Conservation (phyloP, 345 rosid species). For the Aquilaria sinensis region DNA sequence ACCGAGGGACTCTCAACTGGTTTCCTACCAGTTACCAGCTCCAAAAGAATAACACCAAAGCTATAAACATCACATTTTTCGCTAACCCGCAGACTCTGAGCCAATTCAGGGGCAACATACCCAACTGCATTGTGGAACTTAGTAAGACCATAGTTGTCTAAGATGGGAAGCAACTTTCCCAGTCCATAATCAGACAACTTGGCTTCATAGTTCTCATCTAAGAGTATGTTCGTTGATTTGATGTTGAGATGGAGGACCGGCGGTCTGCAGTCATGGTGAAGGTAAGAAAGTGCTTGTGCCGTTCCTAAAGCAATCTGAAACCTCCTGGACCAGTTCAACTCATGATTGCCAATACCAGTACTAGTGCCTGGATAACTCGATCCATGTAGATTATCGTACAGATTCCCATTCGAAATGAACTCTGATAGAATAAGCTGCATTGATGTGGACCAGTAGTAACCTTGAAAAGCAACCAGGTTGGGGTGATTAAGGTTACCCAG, state of each 20-base stretch:
- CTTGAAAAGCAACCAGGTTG: constrained; percentile 78
- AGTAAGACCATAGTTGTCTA: constrained; percentile 66
- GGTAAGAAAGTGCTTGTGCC: constrained; percentile 83
- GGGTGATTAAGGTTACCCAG: constrained; percentile 66
- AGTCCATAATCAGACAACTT: constrained; percentile 87
- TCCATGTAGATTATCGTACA: constrained; percentile 73
- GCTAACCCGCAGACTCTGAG: constrained; percentile 65
- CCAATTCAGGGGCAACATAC: constrained; percentile 95
- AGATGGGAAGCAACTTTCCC: constrained; percentile 71
- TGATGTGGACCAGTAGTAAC: constrained; percentile 82
- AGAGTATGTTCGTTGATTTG: constrained; percentile 80
- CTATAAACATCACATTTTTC: constrained; percentile 94
- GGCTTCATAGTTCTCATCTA: constrained; percentile 67
- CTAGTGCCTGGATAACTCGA: constrained; percentile 52
- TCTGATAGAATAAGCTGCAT: constrained; percentile 82
- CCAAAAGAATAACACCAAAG: constrained; percentile 86
- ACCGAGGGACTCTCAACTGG: constrained; percentile 73
- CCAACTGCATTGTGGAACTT: constrained; percentile 89
- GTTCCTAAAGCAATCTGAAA: constrained; percentile 85
- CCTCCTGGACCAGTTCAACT: constrained; percentile 74
- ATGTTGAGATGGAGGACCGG: constrained; percentile 88
- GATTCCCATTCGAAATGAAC: constrained; percentile 64
- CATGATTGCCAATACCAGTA: constrained; percentile 52
- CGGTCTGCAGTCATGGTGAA: constrained; percentile 89
- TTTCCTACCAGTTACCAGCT: constrained; percentile 85